phyloP scores from a whole-genome alignment of 768 basidiomycete genomes.

The Psilocybe tampanensis region DNA sequence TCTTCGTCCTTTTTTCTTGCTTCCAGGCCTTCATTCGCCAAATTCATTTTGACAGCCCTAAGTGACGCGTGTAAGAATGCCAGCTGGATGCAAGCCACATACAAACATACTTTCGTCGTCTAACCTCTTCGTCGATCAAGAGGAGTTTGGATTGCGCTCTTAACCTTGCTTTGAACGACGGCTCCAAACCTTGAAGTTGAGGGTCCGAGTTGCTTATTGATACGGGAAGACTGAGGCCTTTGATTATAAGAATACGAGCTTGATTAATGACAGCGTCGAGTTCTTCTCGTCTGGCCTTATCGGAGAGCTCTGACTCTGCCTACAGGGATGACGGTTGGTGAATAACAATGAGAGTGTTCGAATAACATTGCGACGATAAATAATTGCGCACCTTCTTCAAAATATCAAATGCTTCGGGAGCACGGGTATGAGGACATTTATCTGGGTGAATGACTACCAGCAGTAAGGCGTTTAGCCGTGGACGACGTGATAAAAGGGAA shows the following conservation, averaged over 20 bases:
- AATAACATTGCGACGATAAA: neutral
- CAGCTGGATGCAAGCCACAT: neutral
- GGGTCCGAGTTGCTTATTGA: constrained; percentile 63
- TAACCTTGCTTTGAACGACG: constrained; percentile 69
- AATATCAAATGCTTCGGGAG: constrained; percentile 91
- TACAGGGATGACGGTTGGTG: constrained; percentile 30
- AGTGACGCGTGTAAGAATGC: neutral
- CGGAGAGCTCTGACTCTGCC: constrained; percentile 85
- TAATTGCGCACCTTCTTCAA: constrained; percentile 76
- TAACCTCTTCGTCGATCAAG: constrained; percentile 87
- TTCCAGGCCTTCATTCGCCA: constrained; percentile 90
- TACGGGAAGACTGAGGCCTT: constrained; percentile 59
- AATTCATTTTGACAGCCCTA: constrained; percentile 87
- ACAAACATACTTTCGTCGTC: constrained; percentile 72
- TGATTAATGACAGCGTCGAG: constrained; percentile 79
- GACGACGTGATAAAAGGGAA: constrained; percentile 13
- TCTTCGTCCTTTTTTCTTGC: constrained; percentile 95
- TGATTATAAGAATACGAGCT: constrained; percentile 71
- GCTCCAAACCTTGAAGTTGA: constrained; percentile 54
- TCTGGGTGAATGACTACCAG: constrained; percentile 97
- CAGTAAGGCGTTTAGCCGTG: constrained; percentile 1
- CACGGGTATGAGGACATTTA: constrained; percentile 86
- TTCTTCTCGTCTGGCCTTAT: constrained; percentile 78
- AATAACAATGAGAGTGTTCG: neutral
- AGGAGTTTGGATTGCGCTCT: constrained; percentile 78